phyloP scores from a whole-genome alignment of 129 eudicot species.

The sunflower (Helianthus annuus) region HanXRQr2.0-SUNRISE NC_035441.2:79964131-79964630 shows the following conservation, averaged over 20 bases:
- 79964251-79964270: conserved; percentile 22
- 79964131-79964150: conserved; percentile 2
- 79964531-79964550: conserved; percentile 1
- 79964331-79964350: not conserved
- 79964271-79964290: not conserved
- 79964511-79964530: conserved; percentile 1
- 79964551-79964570: conserved; percentile 17
- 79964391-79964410: not conserved
- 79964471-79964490: not conserved
- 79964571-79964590: conserved; percentile 35
- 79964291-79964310: not conserved
- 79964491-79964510: conserved; percentile 27
- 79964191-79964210: conserved; percentile 19
- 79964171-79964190: conserved; percentile 25
- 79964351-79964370: conserved; percentile 17
- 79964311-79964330: conserved; percentile 13
- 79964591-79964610: conserved; percentile 25
- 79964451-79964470: conserved; percentile 42
- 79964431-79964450: conserved; percentile 49
- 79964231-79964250: conserved; percentile 17
- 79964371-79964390: conserved; percentile 12
- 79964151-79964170: conserved; percentile 9
- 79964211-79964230: conserved; percentile 20
- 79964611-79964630: conserved; percentile 8
- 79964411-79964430: conserved; percentile 19